phyloP scores from a whole-genome alignment of 2,329 filamentous ascomycete species.

The Talaromyces atroroseus region DNA sequence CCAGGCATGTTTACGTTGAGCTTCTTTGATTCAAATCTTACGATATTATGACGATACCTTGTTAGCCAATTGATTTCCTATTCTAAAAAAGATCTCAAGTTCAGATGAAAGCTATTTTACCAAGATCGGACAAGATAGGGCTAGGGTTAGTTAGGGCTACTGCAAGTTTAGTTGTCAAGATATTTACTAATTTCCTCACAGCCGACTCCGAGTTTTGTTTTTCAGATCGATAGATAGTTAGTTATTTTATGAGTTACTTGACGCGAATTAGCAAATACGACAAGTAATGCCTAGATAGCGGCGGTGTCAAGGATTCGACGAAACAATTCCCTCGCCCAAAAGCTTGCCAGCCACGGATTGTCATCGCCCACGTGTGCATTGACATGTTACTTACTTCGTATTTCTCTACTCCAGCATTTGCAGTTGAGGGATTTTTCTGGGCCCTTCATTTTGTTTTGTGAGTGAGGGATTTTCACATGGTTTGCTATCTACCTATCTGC shows the following conservation, averaged over 20 bases:
- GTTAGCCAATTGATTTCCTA: not conserved
- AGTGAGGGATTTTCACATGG: not conserved
- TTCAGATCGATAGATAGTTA: not conserved
- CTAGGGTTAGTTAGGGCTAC: not conserved
- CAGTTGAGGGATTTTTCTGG: constrained; percentile 5
- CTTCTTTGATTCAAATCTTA: too few species aligned
- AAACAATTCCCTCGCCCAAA: not conserved
- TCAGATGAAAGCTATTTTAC: not conserved
- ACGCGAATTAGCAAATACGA: not conserved
- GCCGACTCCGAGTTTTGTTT: too few species aligned
- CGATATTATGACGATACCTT: too few species aligned
- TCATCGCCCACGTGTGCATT: constrained; percentile 1
- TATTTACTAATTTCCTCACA: not conserved
- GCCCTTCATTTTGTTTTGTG: not conserved
- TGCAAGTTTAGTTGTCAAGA: not conserved
- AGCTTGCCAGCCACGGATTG: too few species aligned
- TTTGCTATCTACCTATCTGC: not conserved
- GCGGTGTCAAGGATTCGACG: not conserved
- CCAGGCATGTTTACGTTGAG: too few species aligned
- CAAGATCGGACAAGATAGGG: not conserved
- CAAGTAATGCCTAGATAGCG: not conserved
- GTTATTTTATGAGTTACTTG: too few species aligned
- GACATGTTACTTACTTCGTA: not conserved
- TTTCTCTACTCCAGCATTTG: not conserved
- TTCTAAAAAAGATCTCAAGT: not conserved